Evolutionary conservation across 1,284 basidiomycete genomes (phyloP).

Genomic region (Rhodotorula sp.): DNA sequence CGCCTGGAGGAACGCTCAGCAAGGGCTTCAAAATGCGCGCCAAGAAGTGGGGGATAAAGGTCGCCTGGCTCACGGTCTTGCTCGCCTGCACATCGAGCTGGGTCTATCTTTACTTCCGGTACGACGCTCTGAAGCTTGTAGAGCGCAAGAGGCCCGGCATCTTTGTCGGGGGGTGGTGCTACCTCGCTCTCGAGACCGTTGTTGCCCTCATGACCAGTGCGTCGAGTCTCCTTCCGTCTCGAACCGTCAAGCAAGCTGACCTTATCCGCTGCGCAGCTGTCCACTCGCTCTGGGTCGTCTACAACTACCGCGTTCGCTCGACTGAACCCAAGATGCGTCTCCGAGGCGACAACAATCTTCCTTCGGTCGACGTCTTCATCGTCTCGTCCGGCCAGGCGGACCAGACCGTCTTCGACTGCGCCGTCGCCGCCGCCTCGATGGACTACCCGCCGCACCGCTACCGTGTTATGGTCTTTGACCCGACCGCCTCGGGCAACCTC

Average conservation of each 20-base stretch:
- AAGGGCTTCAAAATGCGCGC: slow-evolving; percentile 7
- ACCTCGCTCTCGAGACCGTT: slow-evolving; percentile 39
- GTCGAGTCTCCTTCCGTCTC: background rate
- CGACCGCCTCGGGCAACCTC: slow-evolving; percentile 34
- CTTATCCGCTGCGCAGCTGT: slow-evolving; percentile 11
- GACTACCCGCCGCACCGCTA: slow-evolving; percentile 46
- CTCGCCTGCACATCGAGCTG: slow-evolving; percentile 19
- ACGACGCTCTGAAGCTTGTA: slow-evolving; percentile 19
- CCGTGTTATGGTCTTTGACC: slow-evolving; percentile 45
- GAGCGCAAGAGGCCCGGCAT: slow-evolving; percentile 28
- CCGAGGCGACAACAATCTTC: slow-evolving; percentile 43
- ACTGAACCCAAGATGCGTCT: slow-evolving; percentile 40
- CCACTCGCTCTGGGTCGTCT: slow-evolving; percentile 30
- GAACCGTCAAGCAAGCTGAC: background rate
- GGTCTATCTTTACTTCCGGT: slow-evolving; percentile 25
- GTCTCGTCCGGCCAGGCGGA: slow-evolving; percentile 43
- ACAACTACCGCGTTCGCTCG: slow-evolving; percentile 29
- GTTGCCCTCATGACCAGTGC: slow-evolving; percentile 33
- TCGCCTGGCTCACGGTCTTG: slow-evolving; percentile 16
- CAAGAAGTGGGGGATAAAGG: slow-evolving; percentile 12
- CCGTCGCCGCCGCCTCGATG: slow-evolving; percentile 43
- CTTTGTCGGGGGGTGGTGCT: slow-evolving; percentile 42
- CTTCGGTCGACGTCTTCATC: slow-evolving; percentile 44
- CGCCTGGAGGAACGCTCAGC: slow-evolving; percentile 11
- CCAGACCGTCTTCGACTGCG: slow-evolving; percentile 43